Conservation (phyloP, 1,284 basidiomycete genomes). For the Ustilago hordei region DNA sequence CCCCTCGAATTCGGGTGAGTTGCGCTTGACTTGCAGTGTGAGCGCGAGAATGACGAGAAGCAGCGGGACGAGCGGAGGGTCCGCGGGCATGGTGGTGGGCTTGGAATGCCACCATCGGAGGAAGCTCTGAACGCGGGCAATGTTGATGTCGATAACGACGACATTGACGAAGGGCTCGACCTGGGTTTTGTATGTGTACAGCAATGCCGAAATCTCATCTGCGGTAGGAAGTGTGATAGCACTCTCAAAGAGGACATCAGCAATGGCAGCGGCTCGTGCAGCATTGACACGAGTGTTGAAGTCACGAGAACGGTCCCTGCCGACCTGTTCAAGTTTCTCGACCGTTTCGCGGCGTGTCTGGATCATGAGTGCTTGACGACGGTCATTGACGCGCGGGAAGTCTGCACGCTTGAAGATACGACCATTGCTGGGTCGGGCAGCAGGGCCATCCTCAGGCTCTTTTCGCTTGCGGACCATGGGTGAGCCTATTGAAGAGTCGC, state of each 20-base stretch:
- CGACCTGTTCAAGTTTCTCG: slow-evolving; percentile 49
- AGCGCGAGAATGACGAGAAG: slow-evolving; percentile 61
- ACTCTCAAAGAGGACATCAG: slow-evolving; percentile 54
- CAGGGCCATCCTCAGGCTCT: slow-evolving; percentile 27
- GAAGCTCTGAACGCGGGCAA: slow-evolving; percentile 57
- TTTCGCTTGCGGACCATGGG: slow-evolving; percentile 51
- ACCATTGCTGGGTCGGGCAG: slow-evolving; percentile 9
- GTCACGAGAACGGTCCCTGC: slow-evolving; percentile 44
- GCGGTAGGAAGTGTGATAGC: slow-evolving; percentile 50
- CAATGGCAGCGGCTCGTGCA: slow-evolving; percentile 60
- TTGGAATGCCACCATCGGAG: slow-evolving; percentile 62
- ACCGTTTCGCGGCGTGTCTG: slow-evolving; percentile 45
- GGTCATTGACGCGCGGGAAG: slow-evolving; percentile 42
- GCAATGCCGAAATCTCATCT: slow-evolving; percentile 45
- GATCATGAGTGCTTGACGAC: slow-evolving; percentile 37
- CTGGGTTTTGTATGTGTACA: slow-evolving; percentile 57
- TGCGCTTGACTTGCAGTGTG: slow-evolving; percentile 56
- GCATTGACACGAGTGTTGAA: slow-evolving; percentile 58
- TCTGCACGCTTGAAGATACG: slow-evolving; percentile 45
- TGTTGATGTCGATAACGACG: slow-evolving; percentile 58
- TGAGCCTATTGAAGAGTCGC: slow-evolving; percentile 45
- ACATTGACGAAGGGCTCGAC: slow-evolving; percentile 59
- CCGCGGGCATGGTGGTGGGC: slow-evolving; percentile 60
- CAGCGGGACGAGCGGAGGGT: slow-evolving; percentile 59
- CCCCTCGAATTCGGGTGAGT: slow-evolving; percentile 38